A percentile compares a stretch with the other conserved stretches of the same genome.
Conservation (phyloP, 805 yeast genomes). For the Ogataea parapolymorpha region DNA sequence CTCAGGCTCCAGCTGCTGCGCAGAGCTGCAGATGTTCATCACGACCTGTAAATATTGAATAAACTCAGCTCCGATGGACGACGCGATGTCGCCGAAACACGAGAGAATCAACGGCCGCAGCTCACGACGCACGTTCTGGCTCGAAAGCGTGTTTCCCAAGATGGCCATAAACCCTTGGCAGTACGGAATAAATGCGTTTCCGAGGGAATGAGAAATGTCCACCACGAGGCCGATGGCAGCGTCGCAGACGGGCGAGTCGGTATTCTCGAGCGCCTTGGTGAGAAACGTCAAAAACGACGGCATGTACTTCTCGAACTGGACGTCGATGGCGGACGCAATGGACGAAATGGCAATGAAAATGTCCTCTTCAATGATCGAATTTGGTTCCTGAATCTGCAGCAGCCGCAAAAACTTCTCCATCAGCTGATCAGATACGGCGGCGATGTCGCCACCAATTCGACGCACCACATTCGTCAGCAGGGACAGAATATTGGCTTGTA, state of each 20-base stretch:
- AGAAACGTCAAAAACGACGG: conserved; percentile 80
- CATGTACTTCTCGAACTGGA: conserved; percentile 70
- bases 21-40: conserved; percentile 70
- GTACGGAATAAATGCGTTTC: conserved; percentile 67
- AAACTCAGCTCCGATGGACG: conserved; percentile 77
- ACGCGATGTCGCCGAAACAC: conserved; percentile 93
- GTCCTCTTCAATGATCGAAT: conserved; percentile 83
- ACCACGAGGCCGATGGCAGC: conserved; percentile 95
- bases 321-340: conserved; percentile 76
- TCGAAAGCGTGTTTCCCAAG: conserved; percentile 69
- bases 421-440: conserved; percentile 70
- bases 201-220: conserved; percentile 88
- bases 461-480: conserved; percentile 80
- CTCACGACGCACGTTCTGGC: conserved; percentile 68
- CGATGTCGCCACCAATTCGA: conserved; percentile 66
- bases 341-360: conserved; percentile 90
- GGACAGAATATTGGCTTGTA: conserved; percentile 78
- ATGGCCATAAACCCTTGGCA: conserved; percentile 79
- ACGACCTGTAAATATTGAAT: conserved; percentile 74
- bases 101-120: conserved; percentile 85
- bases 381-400: conserved; percentile 55
- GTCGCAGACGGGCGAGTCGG: conserved; percentile 77
- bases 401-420: conserved; percentile 81
- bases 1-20: conserved; percentile 59
- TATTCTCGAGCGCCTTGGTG: conserved; percentile 72